Conservation (phyloP, 1,284 basidiomycete genomes). For the Ustilago vetiveriae region DNA sequence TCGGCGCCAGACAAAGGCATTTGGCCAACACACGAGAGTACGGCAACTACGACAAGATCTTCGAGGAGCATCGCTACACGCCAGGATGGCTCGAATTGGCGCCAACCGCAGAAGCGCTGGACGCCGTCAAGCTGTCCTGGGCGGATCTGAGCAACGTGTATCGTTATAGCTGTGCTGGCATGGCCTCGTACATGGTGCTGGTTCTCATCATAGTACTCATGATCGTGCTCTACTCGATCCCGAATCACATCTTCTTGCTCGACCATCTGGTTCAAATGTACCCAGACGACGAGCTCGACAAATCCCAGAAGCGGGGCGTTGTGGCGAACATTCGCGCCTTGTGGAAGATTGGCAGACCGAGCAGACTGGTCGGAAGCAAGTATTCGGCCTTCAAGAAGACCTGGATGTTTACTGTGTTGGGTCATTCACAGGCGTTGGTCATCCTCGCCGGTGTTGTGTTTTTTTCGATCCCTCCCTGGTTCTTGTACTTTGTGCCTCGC, state of each 20-base stretch:
- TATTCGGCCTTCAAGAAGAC: constrained; percentile 20
- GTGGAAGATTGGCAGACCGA: constrained; percentile 10
- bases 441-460: neutral
- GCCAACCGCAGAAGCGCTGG: constrained; percentile 2
- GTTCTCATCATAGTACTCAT: neutral
- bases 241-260: constrained; percentile 22
- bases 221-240: constrained; percentile 7
- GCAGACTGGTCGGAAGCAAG: neutral
- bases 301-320: neutral
- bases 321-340: neutral
- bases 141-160: constrained; percentile 4
- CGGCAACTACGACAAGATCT: neutral
- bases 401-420: constrained; percentile 23
- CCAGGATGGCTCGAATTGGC: constrained; percentile 7
- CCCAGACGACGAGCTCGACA: neutral
- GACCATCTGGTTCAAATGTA: constrained; percentile 17
- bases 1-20: neutral
- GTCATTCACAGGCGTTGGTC: constrained; percentile 4
- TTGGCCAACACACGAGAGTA: neutral
- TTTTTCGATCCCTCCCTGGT: constrained; percentile 1
- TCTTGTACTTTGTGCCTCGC: constrained; percentile 12
- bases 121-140: neutral
- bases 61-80: neutral
- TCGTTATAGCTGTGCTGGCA: constrained; percentile 5
- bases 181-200: constrained; percentile 11